phyloP scores from a whole-genome alignment of 208 protist genomes.

The Trypanosoma rangeli region DNA sequence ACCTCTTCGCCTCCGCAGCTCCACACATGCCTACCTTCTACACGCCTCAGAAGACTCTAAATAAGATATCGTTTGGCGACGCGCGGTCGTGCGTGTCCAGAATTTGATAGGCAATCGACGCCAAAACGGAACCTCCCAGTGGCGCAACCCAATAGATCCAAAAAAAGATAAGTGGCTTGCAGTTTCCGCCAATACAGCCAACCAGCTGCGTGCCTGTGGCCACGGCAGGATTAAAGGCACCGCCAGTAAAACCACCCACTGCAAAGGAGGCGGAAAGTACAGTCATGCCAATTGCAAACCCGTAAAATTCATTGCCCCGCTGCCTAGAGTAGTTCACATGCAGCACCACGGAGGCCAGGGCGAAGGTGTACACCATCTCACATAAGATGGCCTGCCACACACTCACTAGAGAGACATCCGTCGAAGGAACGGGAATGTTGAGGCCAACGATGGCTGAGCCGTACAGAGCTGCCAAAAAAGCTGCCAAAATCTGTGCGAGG shows the following conservation, averaged over 20 bases:
- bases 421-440: constrained; percentile 55
- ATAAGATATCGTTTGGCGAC: constrained; percentile 11
- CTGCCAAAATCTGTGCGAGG: constrained; percentile 67
- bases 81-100: constrained; percentile 65
- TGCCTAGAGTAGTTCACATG: constrained; percentile 84
- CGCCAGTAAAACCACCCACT: constrained; percentile 58
- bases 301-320: constrained; percentile 84
- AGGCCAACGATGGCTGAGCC: constrained; percentile 72
- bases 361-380: constrained; percentile 84
- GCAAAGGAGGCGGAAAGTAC: constrained; percentile 75
- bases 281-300: constrained; percentile 72
- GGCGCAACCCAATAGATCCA: constrained; percentile 91
- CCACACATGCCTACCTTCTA: neutral
- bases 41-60: constrained; percentile 33
- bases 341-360: constrained; percentile 73
- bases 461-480: constrained; percentile 76
- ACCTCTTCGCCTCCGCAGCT: neutral
- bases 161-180: constrained; percentile 56
- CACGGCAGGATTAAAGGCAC: constrained; percentile 83
- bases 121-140: constrained; percentile 74
- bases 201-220: constrained; percentile 75
- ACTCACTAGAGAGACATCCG: constrained; percentile 35
- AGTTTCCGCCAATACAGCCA: constrained; percentile 69
- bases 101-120: constrained; percentile 79
- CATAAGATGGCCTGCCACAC: constrained; percentile 72